Percentiles rank a stretch among this genome's conserved stretches.
Conservation (phyloP, 2,329 filamentous ascomycete genomes). For the Onygena corvina region DNA sequence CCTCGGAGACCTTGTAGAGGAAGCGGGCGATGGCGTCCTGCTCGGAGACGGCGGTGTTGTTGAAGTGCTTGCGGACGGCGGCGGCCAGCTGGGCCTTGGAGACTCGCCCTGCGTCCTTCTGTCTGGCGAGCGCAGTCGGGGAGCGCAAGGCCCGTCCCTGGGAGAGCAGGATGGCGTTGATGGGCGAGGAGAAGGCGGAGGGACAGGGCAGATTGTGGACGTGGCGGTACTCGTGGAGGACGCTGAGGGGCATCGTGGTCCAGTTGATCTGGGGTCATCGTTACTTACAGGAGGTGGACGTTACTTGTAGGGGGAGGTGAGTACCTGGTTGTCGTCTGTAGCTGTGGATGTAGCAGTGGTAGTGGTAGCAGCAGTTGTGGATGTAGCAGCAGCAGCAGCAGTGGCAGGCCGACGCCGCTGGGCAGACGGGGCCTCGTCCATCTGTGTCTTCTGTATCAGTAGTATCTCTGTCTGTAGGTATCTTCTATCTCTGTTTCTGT, state of each 20-base stretch:
- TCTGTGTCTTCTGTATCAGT: too few species aligned
- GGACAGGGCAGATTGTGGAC: slow-evolving; percentile 36
- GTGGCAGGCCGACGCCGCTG: slow-evolving; percentile 29
- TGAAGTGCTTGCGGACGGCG: slow-evolving; percentile 38
- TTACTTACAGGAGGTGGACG: too few species aligned
- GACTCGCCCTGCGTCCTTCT: slow-evolving; percentile 23
- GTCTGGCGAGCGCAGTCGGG: slow-evolving; percentile 33
- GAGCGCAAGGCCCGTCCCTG: slow-evolving; percentile 35
- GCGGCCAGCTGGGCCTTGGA: slow-evolving; percentile 33
- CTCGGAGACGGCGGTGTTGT: slow-evolving; percentile 35
- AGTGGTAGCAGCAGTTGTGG: background rate
- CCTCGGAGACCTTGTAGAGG: slow-evolving; percentile 39
- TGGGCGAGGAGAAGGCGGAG: slow-evolving; percentile 33
- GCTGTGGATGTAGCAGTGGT: background rate
- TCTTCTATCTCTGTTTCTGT: slow-evolving; percentile 21
- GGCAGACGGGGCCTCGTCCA: too few species aligned
- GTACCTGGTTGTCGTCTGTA: background rate
- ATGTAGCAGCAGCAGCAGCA: slow-evolving; percentile 1
- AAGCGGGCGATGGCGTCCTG: slow-evolving; percentile 39
- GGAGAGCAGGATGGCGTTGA: slow-evolving; percentile 38
- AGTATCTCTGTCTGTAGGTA: slow-evolving; percentile 29
- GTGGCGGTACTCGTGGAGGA: slow-evolving; percentile 40
- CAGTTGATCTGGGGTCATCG: slow-evolving; percentile 35
- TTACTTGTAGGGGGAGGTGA: slow-evolving; percentile 7
- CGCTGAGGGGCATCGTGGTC: slow-evolving; percentile 32